Conservation (phyloP, 73 alveolate species). For the Tetrahymena thermophila region DNA sequence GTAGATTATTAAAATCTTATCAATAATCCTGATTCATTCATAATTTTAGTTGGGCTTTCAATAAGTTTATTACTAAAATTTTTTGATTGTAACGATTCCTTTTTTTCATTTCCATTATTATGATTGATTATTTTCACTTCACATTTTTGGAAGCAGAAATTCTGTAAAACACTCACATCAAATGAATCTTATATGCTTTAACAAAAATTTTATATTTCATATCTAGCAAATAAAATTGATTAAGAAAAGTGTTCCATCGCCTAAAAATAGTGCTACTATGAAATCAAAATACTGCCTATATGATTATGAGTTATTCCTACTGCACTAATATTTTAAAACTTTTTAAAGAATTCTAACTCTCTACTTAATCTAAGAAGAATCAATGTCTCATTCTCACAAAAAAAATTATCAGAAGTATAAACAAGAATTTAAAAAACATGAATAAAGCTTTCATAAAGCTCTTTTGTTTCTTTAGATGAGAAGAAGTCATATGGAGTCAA, state of each 20-base stretch:
- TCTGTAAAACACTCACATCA: not conserved
- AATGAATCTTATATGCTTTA: not conserved
- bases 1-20: no score
- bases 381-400: not conserved
- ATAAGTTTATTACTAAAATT: no score
- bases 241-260: not conserved
- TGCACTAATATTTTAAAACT: not conserved
- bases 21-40: no score
- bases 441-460: not conserved
- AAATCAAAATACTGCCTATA: not conserved
- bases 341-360: not conserved
- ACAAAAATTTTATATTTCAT: not conserved
- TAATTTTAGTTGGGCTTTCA: no score
- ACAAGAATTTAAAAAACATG: not conserved
- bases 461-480: not conserved
- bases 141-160: not conserved
- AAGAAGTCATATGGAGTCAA: not conserved
- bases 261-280: not conserved
- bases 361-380: not conserved
- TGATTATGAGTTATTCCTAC: not conserved
- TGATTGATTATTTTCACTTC: not conserved
- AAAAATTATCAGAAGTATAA: not conserved
- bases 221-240: not conserved
- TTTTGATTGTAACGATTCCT: no score
- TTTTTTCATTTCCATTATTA: no score